A percentile compares a stretch with the other conserved stretches of the same genome.
Conservation (phyloP, 148 eudicot genomes). For the Cornus florida region DNA sequence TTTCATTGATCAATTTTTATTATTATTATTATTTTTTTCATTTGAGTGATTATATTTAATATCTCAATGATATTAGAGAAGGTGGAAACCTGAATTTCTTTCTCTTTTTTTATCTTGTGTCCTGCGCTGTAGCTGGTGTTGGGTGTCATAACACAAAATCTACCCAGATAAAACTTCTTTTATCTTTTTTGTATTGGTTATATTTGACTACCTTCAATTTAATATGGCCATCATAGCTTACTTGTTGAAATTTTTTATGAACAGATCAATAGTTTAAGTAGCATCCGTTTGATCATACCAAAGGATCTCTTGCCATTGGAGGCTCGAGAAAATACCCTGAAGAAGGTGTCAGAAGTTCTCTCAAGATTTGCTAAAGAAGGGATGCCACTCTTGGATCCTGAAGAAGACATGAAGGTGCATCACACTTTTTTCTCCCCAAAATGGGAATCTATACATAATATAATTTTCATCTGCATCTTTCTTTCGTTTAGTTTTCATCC, state of each 20-base stretch:
- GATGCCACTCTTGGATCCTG: conserved; percentile 85
- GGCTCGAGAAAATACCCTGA: conserved; percentile 82
- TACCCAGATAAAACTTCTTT: neutral
- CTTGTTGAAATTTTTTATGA: neutral
- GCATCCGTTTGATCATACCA: conserved; percentile 65
- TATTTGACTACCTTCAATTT: neutral
- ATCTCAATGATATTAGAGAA: neutral
- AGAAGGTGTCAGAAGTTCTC: conserved; percentile 85
- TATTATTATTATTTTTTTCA: neutral
- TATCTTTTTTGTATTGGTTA: neutral
- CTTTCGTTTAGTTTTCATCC: neutral
- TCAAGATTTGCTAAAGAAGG: conserved; percentile 78
- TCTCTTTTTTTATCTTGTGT: neutral
- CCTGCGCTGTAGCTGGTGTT: neutral
- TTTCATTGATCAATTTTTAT: no score
- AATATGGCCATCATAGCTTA: conserved; percentile 5
- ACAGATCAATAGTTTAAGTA: conserved; percentile 77
- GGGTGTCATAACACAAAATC: neutral
- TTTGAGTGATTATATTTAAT: neutral
- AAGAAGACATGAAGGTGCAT: conserved; percentile 95
- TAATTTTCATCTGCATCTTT: neutral
- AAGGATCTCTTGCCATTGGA: conserved; percentile 90
- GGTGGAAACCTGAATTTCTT: neutral
- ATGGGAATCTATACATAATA: neutral
- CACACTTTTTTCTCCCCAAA: neutral